These are phyloP conservation scores for Rhodamnia rubescens DNA, from an alignment of 345 rosid genomes.

Conservation along the genomic window DNA sequence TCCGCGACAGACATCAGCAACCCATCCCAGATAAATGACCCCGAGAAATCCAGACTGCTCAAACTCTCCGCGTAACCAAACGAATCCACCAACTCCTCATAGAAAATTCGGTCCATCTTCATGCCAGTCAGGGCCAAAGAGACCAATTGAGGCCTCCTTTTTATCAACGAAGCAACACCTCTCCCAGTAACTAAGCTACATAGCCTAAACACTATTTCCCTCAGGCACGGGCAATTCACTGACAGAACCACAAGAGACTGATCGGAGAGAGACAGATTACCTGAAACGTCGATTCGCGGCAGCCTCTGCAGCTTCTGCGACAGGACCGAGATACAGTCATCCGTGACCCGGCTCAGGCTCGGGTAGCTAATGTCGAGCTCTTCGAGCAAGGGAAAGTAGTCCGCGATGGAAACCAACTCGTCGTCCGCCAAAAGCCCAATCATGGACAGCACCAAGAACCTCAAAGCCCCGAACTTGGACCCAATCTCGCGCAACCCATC, in stretches of 20 bases:
- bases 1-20: constrained; percentile 33
- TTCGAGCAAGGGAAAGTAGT: constrained; percentile 36
- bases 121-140: constrained; percentile 25
- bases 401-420: constrained; percentile 36
- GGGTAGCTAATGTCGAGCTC: constrained; percentile 56
- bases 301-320: constrained; percentile 33
- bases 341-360: constrained; percentile 17
- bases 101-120: constrained; percentile 21
- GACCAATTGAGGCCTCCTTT: constrained; percentile 14
- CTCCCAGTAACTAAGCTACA: constrained; percentile 44
- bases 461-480: constrained; percentile 15
- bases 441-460: constrained; percentile 31
- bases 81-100: constrained; percentile 13
- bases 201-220: constrained; percentile 25
- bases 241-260: constrained; percentile 28
- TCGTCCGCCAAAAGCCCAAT: constrained; percentile 2
- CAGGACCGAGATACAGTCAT: constrained; percentile 36
- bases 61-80: constrained; percentile 27
- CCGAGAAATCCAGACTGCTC: constrained; percentile 39
- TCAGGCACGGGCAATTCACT: constrained; percentile 24
- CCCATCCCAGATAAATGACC: constrained; percentile 43
- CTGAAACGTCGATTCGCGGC: constrained; percentile 38
- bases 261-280: constrained; percentile 52
- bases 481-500: constrained; percentile 13
- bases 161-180: constrained; percentile 30